Conservation (phyloP, 371 early-diverging fungal species). For the Mortierella sp. region DNA sequence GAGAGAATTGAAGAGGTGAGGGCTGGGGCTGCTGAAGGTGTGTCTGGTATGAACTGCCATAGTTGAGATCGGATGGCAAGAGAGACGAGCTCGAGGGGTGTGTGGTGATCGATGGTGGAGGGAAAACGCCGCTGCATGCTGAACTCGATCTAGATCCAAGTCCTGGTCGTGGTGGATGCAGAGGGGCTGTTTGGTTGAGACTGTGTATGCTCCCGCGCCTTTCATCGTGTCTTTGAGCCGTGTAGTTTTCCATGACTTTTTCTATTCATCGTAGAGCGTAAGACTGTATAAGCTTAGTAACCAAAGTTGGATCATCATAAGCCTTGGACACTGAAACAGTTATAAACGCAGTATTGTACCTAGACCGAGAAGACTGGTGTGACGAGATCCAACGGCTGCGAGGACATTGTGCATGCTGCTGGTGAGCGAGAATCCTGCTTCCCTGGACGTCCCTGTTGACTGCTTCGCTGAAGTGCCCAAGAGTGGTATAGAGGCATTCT, state of each 20-base stretch:
- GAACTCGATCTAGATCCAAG: conserved; percentile 52
- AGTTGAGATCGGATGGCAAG: conserved; percentile 14
- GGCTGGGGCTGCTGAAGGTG: conserved; percentile 3
- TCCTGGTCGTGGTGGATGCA: conserved; percentile 22
- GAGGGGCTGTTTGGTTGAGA: conserved; percentile 18
- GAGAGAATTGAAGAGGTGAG: conserved; percentile 7
- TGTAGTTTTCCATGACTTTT: conserved; percentile 39
- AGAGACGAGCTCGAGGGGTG: conserved; percentile 35
- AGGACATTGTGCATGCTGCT: conserved; percentile 42
- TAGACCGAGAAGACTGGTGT: conserved; percentile 40
- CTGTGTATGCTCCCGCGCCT: conserved; percentile 46
- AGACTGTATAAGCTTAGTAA: neutral
- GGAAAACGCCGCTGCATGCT: conserved; percentile 33
- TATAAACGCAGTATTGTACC: conserved; percentile 18
- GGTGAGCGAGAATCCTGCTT: conserved; percentile 30
- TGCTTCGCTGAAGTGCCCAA: conserved; percentile 30
- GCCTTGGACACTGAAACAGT: neutral
- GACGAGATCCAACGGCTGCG: conserved; percentile 44
- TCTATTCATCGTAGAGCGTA: neutral
- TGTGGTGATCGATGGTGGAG: conserved; percentile 15
- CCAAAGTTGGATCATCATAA: neutral
- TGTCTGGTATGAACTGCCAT: conserved; percentile 27
- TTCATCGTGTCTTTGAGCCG: conserved; percentile 23
- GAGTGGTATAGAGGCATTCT: conserved; percentile 20
- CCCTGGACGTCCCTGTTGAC: conserved; percentile 23